Conservation (phyloP, 75 land plant species). For the Pinus albicaulis region DNA sequence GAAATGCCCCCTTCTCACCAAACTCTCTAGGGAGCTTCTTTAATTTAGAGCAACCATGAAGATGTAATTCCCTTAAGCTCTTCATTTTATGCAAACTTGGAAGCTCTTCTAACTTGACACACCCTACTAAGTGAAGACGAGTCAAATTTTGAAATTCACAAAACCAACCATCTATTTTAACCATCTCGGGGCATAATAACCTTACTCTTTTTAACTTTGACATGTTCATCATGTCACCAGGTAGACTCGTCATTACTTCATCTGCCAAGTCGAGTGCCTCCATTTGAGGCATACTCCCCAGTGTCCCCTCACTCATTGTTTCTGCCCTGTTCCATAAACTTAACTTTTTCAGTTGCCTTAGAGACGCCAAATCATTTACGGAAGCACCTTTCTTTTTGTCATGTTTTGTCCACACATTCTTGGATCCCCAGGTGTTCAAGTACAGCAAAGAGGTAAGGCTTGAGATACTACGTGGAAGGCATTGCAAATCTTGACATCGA, state of each 20-base stretch:
- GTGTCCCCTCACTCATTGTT: background rate
- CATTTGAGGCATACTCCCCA: background rate
- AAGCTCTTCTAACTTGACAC: background rate
- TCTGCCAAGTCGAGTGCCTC: background rate
- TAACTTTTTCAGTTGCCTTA: background rate
- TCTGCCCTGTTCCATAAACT: background rate
- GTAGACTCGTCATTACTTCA: background rate
- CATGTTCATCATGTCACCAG: background rate
- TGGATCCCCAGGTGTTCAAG: background rate
- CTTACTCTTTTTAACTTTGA: background rate
- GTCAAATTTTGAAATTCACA: background rate
- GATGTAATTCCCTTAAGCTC: background rate
- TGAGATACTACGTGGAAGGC: background rate
- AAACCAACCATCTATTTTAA: background rate
- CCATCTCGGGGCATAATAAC: background rate
- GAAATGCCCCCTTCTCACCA: constrained; percentile 3
- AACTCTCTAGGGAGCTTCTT: background rate
- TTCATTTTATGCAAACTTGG: background rate
- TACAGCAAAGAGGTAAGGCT: background rate
- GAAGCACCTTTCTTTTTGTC: background rate
- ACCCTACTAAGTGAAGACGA: background rate
- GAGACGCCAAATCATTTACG: background rate
- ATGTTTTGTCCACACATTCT: background rate
- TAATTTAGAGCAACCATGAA: background rate
- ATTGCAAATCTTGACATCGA: background rate